Percentiles rank a stretch among this genome's conserved stretches.
These are phyloP conservation scores for Boletus semigastroideus DNA, from an alignment of 1,284 basidiomycete species.

Conservation along the genomic window DNA sequence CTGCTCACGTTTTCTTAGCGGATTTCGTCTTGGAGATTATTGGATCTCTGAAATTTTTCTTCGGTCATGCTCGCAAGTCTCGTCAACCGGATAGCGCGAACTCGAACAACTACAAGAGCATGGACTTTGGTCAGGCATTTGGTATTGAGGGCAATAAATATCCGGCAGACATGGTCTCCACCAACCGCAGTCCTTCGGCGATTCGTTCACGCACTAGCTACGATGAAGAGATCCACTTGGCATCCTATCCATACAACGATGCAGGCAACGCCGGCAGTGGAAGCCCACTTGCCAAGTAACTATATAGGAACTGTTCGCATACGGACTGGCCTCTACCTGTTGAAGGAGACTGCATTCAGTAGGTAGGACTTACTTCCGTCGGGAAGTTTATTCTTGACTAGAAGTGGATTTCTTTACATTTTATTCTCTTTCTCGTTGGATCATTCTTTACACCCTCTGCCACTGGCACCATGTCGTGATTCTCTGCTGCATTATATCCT, in stretches of 20 bases:
- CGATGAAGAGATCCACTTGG: conserved; percentile 47
- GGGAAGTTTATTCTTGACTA: not conserved
- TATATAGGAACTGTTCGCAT: not conserved
- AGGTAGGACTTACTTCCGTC: not conserved
- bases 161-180: conserved; percentile 5
- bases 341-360: not conserved
- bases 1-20: conserved; percentile 34
- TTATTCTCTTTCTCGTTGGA: not conserved
- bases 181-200: conserved; percentile 18
- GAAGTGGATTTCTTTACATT: not conserved
- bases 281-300: conserved; percentile 6
- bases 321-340: not conserved
- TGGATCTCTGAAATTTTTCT: conserved; percentile 62
- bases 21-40: conserved; percentile 69
- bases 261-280: conserved; percentile 3
- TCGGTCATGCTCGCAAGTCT: conserved; percentile 48
- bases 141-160: conserved; percentile 36
- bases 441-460: conserved; percentile 6
- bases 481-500: too few species aligned
- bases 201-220: conserved; percentile 32
- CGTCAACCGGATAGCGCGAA: conserved; percentile 29
- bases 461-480: too few species aligned
- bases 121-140: conserved; percentile 54
- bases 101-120: conserved; percentile 28
- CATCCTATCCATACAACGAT: conserved; percentile 40